Percentiles rank a stretch among this genome's conserved stretches.
phyloP scores from a whole-genome alignment of 768 basidiomycete genomes.

The Rhizopogon salebrosus region DNA sequence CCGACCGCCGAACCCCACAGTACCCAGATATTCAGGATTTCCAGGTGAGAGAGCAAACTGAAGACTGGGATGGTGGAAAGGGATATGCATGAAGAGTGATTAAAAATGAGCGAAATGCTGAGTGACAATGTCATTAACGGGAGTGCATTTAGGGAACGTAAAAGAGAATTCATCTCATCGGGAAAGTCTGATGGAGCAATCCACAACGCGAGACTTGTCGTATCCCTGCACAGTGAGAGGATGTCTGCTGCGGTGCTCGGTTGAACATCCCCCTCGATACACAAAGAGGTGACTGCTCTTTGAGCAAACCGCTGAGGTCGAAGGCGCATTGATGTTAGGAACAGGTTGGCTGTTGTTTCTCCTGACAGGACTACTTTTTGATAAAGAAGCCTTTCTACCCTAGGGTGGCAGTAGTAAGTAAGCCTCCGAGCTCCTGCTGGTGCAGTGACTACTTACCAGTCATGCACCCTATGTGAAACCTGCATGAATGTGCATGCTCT shows the following conservation, averaged over 20 bases:
- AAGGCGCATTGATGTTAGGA: conserved; percentile 6
- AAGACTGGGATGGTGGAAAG: conserved; percentile 9
- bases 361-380: conserved; percentile 12
- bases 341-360: conserved; percentile 5
- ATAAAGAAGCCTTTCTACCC: conserved; percentile 19
- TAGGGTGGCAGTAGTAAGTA: background rate
- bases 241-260: conserved; percentile 1
- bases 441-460: conserved; percentile 9
- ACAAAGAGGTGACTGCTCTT: conserved; percentile 12
- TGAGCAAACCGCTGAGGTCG: conserved; percentile 7
- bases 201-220: conserved; percentile 15
- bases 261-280: conserved; percentile 12
- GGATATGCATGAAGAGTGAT: background rate
- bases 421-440: background rate
- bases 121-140: conserved; percentile 13
- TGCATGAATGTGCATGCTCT: conserved; percentile 11
- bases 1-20: conserved; percentile 14
- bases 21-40: conserved; percentile 15
- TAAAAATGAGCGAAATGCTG: conserved; percentile 6
- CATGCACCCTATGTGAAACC: conserved; percentile 12
- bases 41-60: conserved; percentile 12
- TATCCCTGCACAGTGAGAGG: conserved; percentile 7
- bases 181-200: conserved; percentile 1
- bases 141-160: conserved; percentile 7
- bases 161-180: background rate